Evolutionary conservation across 2,329 filamentous ascomycete genomes (phyloP), one percentile per base, ranked within the genome.

Genomic region (Colletotrichum musae): DNA sequence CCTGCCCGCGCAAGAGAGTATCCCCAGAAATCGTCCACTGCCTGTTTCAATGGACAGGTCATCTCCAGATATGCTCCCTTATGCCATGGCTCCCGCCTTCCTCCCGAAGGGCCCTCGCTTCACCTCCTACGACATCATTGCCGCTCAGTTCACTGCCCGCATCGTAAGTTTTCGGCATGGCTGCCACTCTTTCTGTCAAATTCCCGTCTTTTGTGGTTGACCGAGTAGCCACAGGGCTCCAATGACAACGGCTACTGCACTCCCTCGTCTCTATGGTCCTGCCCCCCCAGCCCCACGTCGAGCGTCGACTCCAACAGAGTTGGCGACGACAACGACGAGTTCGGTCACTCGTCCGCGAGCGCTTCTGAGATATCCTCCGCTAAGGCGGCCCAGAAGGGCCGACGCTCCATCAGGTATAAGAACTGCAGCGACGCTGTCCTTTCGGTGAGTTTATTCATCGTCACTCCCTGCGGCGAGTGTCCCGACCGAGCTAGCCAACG

Each of bases 381-480:
- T n/a, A 32, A 56, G 36, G 10, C n/a, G 4, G n/a, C 57, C 45
- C 53, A 66, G 51, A 71, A 64, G 58, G 52, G 58, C 43, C 53
- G 65, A n/a, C 62, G 70, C 26, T 48, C 58, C 21, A 68, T 62
- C 54, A 65, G 67, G n/a, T 70, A 70, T 47, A 71, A 71, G 54
- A 66, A 71, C 47, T 71, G 70, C 70, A 71, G 53, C 62, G 70
- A 71, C 51, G 36, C 61, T 7, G 67, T 67, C 36, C 62, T 70
- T 53, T 63, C 62, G 18, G 70, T 71, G 39, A 68, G 70, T 56
- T 21, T n/a, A 45, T n/a, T 7, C 13, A 36, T 36, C 32, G 32
- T 36, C 15, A 16, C 9, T 24, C 36, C 24, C 21, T 26, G 47
- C 36, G 15, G 28, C 47, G 21, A 24, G 41, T 45, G 32, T 36